Base-by-base conservation (phyloP, 345 rosid genomes). In the Toxicodendron radicans region DNA sequence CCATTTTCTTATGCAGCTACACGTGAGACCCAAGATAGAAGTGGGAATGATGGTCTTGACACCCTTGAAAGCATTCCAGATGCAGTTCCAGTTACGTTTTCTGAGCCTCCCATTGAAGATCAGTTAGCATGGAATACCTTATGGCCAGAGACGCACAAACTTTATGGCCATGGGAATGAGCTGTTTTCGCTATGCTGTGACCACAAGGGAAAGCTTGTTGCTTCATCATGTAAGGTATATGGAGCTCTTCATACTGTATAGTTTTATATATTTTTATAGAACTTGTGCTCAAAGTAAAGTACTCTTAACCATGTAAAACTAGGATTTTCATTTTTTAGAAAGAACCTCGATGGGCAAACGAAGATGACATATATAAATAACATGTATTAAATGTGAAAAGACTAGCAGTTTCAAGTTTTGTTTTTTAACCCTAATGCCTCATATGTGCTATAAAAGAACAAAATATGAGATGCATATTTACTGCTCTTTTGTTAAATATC, bases 141-240 rank as follows among this genome's bases (percentile, higher is more conserved):
- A 38, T 93, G 98, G 99, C 98, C 99, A 0, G 99, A 93, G 78
- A 87, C 99, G 4, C 95, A 93, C 78, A 95, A 93, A 81, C 97
- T 95, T 59, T 93, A 89, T 43, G 97, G 96, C 79, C 98, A 95
- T 83, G 98, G 98, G 64, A 95, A 95, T 79, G 98, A 93, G 83
- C 82, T 95, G 46, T 91, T 85, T 77, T 90, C 99, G 57, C 80
- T 93, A 68, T 90, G 97, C 72, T 86, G 89, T 79, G 87, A 93
- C 82, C 91, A 85, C 56, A 84, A 81, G 23, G 98, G 98, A 65
- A 83, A 77, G 78, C 89, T 95, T 62, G 85, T 95, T 71, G 97
- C 99, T 83, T 95, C 98, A 53, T 89, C 97, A 30, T 93, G 98
- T 79, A 95, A 93, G 98, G 99, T 95, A 88, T 64, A 51, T 70